These are phyloP conservation scores for Earliella scabrosa DNA, from an alignment of 1,284 basidiomycete species.

Conservation along the genomic window DNA sequence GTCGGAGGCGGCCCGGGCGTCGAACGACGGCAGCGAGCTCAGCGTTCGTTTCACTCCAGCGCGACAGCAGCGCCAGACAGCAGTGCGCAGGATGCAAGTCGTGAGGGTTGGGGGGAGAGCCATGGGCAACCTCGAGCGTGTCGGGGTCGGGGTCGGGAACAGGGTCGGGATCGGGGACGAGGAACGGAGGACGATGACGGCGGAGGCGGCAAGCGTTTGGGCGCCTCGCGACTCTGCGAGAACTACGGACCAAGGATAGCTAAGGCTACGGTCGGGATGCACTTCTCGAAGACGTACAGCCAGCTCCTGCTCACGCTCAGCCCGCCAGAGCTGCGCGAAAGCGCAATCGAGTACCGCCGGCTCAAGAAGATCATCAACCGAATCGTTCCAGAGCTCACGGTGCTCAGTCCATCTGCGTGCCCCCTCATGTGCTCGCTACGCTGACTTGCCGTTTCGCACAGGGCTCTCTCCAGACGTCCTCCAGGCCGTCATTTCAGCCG, in stretches of 20 bases:
- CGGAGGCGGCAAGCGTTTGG: neutral
- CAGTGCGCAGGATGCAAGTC: too few relatives aligned
- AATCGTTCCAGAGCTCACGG: constrained; percentile 81
- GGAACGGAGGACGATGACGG: too few relatives aligned
- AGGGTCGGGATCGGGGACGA: too few relatives aligned
- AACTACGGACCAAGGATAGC: too few relatives aligned
- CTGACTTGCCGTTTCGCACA: constrained; percentile 29
- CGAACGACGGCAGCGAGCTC: too few relatives aligned
- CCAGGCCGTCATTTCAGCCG: constrained; percentile 46
- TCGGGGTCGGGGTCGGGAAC: too few relatives aligned
- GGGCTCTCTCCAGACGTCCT: constrained; percentile 47
- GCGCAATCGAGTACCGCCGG: constrained; percentile 87
- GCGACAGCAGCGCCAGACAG: too few relatives aligned
- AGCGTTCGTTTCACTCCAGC: too few relatives aligned
- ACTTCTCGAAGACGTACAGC: constrained; percentile 81
- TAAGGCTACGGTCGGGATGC: too few relatives aligned
- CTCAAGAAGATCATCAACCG: constrained; percentile 94
- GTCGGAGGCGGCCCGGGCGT: too few relatives aligned
- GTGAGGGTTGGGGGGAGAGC: neutral
- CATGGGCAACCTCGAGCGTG: too few relatives aligned
- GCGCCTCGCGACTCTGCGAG: neutral
- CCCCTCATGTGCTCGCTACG: neutral
- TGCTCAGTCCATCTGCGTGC: constrained; percentile 53
- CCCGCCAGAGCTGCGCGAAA: constrained; percentile 74
- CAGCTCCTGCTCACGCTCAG: constrained; percentile 73